Evolutionary conservation across 345 rosid species (phyloP), one percentile per base, ranked within the genome.

Genomic region (Eucalyptus decipiens): DNA sequence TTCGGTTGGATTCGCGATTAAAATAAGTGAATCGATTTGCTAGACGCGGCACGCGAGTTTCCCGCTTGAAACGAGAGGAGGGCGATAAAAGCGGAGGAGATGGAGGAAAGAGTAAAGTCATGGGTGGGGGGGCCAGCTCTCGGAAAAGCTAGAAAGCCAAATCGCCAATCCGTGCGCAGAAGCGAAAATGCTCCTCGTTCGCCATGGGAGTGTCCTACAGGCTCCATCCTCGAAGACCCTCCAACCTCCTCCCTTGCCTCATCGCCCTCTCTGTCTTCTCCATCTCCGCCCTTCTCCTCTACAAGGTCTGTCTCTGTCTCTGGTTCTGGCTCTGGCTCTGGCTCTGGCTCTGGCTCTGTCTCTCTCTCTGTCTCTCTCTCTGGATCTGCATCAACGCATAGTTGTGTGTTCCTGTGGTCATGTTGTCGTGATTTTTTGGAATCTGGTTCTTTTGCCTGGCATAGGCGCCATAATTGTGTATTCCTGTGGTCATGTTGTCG

Each of bases 211-310:
- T 90, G 50, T 92, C 93, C 37, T 87, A 67, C 58, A 93, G 93
- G 85, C 90, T 88, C 76, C 85, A 89, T 16, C 88, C 93, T 91
- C 93, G 97, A 50, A 72, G 90, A 47, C 95, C 96, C 89, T 90
- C 97, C 23, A 91, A 91, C 86, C 92, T 95, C 92, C 91, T 95
- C 89, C 91, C 92, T 32, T 89, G 88, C 69, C 86, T 95, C 91
- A 81, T 95, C 87, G 94, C 93, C 65, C 90, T 94, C 28, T 92
- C 94, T 58, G 52, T 93, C 91, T 92, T 93, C 95, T 93, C 95
- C 87, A 89, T 97, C 92, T 87, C 96, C 67, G 90, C 91, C 89
- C 56, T 96, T 76, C 91, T 96, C 93, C 92, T 96, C 90, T 94
- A 95, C 93, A 94, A 94, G 99, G 99, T 96, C 88, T 34, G 9